Percentiles rank a stretch among this genome's conserved stretches.
Conservation (phyloP, 2,329 filamentous ascomycete genomes). For the Aspergillus fijiensis region DNA sequence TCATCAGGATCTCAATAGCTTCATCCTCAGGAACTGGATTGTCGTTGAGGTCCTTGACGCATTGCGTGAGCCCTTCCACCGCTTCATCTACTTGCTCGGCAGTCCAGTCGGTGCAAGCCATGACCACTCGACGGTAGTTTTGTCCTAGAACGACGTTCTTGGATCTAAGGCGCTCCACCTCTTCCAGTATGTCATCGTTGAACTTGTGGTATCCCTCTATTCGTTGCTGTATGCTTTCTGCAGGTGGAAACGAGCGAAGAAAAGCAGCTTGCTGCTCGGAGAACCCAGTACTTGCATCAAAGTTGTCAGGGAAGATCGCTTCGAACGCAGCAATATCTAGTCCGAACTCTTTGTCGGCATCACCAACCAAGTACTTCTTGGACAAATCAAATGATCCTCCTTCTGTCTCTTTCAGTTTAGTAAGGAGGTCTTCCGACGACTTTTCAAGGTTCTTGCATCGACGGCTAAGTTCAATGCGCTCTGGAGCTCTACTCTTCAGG, state of each 20-base stretch:
- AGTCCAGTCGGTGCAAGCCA: conserved; percentile 76
- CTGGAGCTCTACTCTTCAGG: conserved; percentile 64
- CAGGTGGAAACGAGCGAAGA: conserved; percentile 57
- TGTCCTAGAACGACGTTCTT: conserved; percentile 80
- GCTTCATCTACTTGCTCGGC: conserved; percentile 78
- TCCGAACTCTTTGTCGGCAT: conserved; percentile 47
- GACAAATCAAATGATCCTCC: conserved; percentile 45
- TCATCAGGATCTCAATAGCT: conserved; percentile 47
- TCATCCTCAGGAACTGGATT: conserved; percentile 46
- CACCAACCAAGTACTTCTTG: conserved; percentile 49
- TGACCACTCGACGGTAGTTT: conserved; percentile 85
- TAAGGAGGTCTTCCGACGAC: conserved; percentile 69
- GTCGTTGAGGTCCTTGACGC: conserved; percentile 77
- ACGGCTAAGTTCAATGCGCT: conserved; percentile 63
- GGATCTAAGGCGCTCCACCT: conserved; percentile 70
- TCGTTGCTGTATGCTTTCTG: conserved; percentile 63
- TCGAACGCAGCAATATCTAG: conserved; percentile 38
- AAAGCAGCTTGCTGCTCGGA: conserved; percentile 44
- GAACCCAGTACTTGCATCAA: conserved; percentile 44
- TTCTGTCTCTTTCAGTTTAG: conserved; percentile 51
- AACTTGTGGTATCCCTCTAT: conserved; percentile 69
- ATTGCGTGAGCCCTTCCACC: conserved; percentile 75
- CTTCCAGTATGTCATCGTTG: conserved; percentile 65
- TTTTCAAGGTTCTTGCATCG: conserved; percentile 76
- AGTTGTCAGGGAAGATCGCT: conserved; percentile 37